Evolutionary conservation across 345 rosid genomes (phyloP).

Genomic region (Abelmoschus esculentus): DNA sequence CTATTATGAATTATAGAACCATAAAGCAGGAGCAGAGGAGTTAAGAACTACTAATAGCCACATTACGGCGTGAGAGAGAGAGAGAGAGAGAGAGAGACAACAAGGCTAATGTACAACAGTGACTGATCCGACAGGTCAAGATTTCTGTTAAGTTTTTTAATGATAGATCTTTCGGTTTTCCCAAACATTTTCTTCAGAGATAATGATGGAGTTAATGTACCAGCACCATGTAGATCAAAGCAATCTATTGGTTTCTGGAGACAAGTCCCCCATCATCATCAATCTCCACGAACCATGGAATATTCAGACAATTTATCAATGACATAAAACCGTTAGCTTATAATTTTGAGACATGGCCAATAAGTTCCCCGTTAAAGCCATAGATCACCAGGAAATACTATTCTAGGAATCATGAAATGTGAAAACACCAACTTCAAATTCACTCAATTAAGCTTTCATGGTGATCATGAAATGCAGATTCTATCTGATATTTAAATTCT

Average conservation of each 20-base stretch:
- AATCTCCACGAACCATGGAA: background rate
- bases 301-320: background rate
- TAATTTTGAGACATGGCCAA: background rate
- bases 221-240: background rate
- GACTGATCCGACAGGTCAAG: background rate
- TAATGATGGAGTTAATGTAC: background rate
- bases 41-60: too few relatives aligned
- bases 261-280: background rate
- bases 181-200: background rate
- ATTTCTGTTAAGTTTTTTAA: background rate
- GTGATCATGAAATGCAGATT: slow-evolving; percentile 4
- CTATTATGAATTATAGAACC: too few relatives aligned
- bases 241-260: slow-evolving; percentile 2
- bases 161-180: background rate
- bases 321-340: background rate
- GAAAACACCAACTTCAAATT: slow-evolving; percentile 8
- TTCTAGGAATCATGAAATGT: background rate
- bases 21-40: too few relatives aligned
- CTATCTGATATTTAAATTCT: background rate
- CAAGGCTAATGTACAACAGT: too few relatives aligned
- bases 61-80: too few relatives aligned
- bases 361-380: background rate
- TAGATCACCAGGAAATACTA: background rate
- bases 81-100: too few relatives aligned
- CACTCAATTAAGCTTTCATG: background rate